These are phyloP conservation scores for Cyclostephanos tholiformis DNA, from an alignment of 108 stramenopile genomes.

Conservation along the genomic window DNA sequence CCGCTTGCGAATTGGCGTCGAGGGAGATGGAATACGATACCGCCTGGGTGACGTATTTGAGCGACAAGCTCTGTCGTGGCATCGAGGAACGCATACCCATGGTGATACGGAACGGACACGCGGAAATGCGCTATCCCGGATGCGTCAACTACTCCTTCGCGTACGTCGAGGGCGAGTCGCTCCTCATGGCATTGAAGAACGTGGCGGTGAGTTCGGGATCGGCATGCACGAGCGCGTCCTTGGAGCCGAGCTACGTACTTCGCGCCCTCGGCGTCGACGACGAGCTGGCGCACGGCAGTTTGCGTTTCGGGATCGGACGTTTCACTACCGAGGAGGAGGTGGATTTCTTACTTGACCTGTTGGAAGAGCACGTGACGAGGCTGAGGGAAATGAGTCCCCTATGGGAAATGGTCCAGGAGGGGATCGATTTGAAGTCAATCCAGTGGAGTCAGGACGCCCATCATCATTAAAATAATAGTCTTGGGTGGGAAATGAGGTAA, in stretches of 20 bases:
- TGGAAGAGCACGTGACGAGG: conserved; percentile 90
- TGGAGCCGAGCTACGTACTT: conserved; percentile 99
- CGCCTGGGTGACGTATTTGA: conserved; percentile 75
- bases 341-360: conserved; percentile 93
- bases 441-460: conserved; percentile 98
- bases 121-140: conserved; percentile 87
- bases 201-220: conserved; percentile 97
- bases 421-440: conserved; percentile 96
- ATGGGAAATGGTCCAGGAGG: conserved; percentile 99
- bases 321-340: conserved; percentile 98
- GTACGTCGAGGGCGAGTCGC: conserved; percentile 97
- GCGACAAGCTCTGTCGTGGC: conserved; percentile 79
- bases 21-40: conserved; percentile 88
- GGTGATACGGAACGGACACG: conserved; percentile 94
- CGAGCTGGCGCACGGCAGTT: conserved; percentile 96
- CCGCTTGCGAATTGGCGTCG: conserved; percentile 87
- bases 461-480: conserved; percentile 37
- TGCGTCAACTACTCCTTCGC: conserved; percentile 98
- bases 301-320: conserved; percentile 97
- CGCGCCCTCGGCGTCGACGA: conserved; percentile 98
- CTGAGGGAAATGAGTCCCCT: conserved; percentile 98
- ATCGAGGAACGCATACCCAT: conserved; percentile 87
- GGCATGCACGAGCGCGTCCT: conserved; percentile 97
- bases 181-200: conserved; percentile 98
- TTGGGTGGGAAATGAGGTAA: not conserved